phyloP scores from a whole-genome alignment of 176 grass and related monocot species.

The Oryza coarctata region DNA sequence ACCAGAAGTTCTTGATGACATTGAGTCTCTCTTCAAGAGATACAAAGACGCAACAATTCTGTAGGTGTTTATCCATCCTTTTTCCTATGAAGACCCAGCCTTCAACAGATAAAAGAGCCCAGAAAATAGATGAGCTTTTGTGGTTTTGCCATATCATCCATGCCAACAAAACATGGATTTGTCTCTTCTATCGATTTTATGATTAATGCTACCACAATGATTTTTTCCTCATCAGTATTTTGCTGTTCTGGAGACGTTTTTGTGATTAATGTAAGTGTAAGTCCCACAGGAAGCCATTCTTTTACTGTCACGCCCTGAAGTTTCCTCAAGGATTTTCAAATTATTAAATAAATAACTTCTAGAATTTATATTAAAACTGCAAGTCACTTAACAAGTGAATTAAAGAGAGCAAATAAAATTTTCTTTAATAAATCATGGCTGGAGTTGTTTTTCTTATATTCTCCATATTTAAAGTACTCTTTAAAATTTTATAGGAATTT shows the following conservation, averaged over 20 bases:
- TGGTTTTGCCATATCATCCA: slow-evolving; percentile 6
- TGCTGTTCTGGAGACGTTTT: background rate
- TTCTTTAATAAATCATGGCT: too few relatives aligned
- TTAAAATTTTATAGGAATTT: too few relatives aligned
- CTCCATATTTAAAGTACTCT: too few relatives aligned
- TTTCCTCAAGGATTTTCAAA: too few relatives aligned
- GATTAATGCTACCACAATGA: background rate
- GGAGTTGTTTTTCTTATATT: too few relatives aligned
- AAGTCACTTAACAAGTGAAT: too few relatives aligned
- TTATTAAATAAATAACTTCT: too few relatives aligned
- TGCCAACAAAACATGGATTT: background rate
- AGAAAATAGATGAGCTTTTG: background rate
- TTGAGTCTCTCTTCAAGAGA: slow-evolving; percentile 73
- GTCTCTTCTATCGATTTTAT: background rate
- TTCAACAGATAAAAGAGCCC: background rate
- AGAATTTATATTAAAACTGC: too few relatives aligned
- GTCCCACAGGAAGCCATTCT: background rate
- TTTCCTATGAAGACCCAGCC: background rate
- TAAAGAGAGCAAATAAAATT: too few relatives aligned
- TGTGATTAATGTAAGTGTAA: too few relatives aligned
- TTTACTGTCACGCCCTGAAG: too few relatives aligned
- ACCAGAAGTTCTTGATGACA: slow-evolving; percentile 44
- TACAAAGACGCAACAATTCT: slow-evolving; percentile 73
- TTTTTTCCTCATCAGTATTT: background rate
- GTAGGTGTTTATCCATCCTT: slow-evolving; percentile 13